Evolutionary conservation across 768 basidiomycete genomes (phyloP).

Genomic region (Boletus subcaerulescens): DNA sequence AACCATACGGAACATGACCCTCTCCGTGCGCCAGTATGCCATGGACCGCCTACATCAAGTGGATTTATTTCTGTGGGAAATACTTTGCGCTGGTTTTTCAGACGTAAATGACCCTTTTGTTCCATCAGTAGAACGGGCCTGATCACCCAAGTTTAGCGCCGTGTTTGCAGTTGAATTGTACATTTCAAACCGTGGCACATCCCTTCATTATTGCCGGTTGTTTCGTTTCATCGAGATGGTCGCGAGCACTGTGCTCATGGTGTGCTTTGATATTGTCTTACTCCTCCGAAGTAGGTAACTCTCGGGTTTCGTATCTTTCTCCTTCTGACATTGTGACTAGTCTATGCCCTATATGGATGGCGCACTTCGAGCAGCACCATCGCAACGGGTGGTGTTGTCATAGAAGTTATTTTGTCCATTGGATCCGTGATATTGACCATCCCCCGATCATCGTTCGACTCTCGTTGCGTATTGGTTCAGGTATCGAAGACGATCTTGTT

Average conservation of each 20-base stretch:
- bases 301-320: neutral
- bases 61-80: constrained; percentile 27
- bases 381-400: constrained; percentile 3
- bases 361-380: neutral
- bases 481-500: constrained; percentile 1
- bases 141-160: constrained; percentile 3
- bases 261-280: constrained; percentile 17
- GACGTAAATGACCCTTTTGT: constrained; percentile 5
- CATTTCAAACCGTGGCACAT: neutral
- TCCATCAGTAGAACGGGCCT: neutral
- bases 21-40: constrained; percentile 11
- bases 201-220: constrained; percentile 7
- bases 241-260: constrained; percentile 8
- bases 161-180: constrained; percentile 9
- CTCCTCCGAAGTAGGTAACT: constrained; percentile 22
- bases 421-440: neutral
- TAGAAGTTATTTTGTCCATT: constrained; percentile 8
- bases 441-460: constrained; percentile 12
- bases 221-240: constrained; percentile 16
- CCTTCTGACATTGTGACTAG: constrained; percentile 5
- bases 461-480: constrained; percentile 7
- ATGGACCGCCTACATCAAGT: constrained; percentile 16
- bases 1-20: neutral
- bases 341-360: constrained; percentile 18
- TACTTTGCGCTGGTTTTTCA: constrained; percentile 18